Evolutionary conservation across 2,329 filamentous ascomycete species (phyloP).

Genomic region (Achaetomium macrosporum): DNA sequence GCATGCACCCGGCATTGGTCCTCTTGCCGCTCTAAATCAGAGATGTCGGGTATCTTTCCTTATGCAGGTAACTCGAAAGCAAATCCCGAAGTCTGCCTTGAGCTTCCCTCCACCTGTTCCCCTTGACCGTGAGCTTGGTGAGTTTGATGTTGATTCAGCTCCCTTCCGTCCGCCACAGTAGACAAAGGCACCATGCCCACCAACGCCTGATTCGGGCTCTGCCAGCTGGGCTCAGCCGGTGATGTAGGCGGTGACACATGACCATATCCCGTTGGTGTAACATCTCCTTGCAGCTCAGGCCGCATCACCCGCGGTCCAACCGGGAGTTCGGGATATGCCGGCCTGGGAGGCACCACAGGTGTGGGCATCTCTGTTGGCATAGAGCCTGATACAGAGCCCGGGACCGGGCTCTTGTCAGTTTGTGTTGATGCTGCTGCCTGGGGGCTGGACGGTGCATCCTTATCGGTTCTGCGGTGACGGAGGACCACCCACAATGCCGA

Average conservation of each 20-base stretch:
- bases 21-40: no score
- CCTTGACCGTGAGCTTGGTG: not conserved
- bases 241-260: not conserved
- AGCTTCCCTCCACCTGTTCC: not conserved
- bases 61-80: not conserved
- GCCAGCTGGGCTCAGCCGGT: not conserved
- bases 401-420: not conserved
- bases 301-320: not conserved
- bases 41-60: not conserved
- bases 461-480: slow-evolving; percentile 2
- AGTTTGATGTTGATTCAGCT: not conserved
- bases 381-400: not conserved
- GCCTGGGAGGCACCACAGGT: not conserved
- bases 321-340: not conserved
- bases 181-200: not conserved
- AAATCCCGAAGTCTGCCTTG: not conserved
- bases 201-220: not conserved
- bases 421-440: not conserved
- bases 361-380: slow-evolving; percentile 1
- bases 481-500: slow-evolving; percentile 6
- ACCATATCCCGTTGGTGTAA: not conserved
- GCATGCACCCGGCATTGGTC: not conserved
- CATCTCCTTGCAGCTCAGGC: slow-evolving; percentile 2
- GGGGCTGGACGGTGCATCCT: not conserved
- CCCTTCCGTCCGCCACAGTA: not conserved